These are phyloP conservation scores for Acanthochlamys bracteata DNA, from an alignment of 106 monocot species.

Conservation along the genomic window DNA sequence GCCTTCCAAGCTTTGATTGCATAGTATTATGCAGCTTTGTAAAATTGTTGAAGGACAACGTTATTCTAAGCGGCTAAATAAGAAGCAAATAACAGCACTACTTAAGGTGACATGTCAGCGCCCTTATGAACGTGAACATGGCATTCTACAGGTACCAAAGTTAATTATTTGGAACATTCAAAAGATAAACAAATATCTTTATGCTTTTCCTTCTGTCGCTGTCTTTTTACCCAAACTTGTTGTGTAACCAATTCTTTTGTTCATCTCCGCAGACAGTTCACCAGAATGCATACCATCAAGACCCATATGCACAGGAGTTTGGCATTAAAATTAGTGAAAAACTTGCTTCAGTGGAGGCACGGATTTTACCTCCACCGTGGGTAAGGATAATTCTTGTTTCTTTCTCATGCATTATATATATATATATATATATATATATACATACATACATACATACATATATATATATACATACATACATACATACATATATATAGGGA, in stretches of 20 bases:
- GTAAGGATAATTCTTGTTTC: slow-evolving; percentile 20
- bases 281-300: slow-evolving; percentile 76
- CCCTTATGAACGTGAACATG: slow-evolving; percentile 56
- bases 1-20: background rate
- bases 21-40: slow-evolving; percentile 47
- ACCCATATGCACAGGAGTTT: slow-evolving; percentile 87
- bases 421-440: too few relatives aligned
- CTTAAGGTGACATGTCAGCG: slow-evolving; percentile 90
- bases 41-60: slow-evolving; percentile 95
- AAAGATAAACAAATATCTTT: background rate
- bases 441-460: too few relatives aligned
- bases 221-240: background rate
- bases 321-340: slow-evolving; percentile 77
- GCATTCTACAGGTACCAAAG: slow-evolving; percentile 61
- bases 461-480: too few relatives aligned
- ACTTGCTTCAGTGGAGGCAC: slow-evolving; percentile 91
- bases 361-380: slow-evolving; percentile 79
- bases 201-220: too few relatives aligned
- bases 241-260: background rate
- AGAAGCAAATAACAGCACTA: slow-evolving; percentile 87
- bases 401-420: too few relatives aligned
- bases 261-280: slow-evolving; percentile 53
- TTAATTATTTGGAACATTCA: background rate
- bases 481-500: too few relatives aligned
- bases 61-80: slow-evolving; percentile 94